These are phyloP conservation scores for Trichoderma atrobrunneum DNA, from an alignment of 2,329 filamentous ascomycete species.

Conservation along the genomic window DNA sequence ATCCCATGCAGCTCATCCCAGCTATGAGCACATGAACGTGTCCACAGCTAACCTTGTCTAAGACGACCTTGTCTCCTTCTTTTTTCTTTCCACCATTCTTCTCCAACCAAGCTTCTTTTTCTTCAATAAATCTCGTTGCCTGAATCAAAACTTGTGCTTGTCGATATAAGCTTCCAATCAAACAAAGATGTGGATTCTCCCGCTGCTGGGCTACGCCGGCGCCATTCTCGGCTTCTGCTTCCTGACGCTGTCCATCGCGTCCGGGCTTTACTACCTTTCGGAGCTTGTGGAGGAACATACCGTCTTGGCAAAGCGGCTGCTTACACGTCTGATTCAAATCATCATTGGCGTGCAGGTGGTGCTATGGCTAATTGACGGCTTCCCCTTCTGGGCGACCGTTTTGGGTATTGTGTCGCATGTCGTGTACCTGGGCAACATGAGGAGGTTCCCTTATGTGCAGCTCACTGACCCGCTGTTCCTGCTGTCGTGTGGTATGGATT, in stretches of 20 bases:
- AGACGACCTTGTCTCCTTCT: neutral
- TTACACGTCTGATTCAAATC: slow-evolving; percentile 79
- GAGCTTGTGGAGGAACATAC: slow-evolving; percentile 98
- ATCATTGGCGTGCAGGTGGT: slow-evolving; percentile 72
- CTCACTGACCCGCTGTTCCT: slow-evolving; percentile 85
- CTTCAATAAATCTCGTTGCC: neutral
- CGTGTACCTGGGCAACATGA: slow-evolving; percentile 85
- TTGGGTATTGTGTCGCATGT: slow-evolving; percentile 78
- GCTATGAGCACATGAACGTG: slow-evolving; percentile 20
- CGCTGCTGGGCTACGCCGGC: slow-evolving; percentile 84
- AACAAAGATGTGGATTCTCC: slow-evolving; percentile 90
- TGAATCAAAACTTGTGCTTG: neutral
- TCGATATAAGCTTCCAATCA: slow-evolving; percentile 8
- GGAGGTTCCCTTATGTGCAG: slow-evolving; percentile 72
- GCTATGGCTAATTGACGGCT: slow-evolving; percentile 78
- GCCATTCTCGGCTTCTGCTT: slow-evolving; percentile 88
- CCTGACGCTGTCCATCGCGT: slow-evolving; percentile 91
- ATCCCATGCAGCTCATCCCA: slow-evolving; percentile 7
- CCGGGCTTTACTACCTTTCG: slow-evolving; percentile 97
- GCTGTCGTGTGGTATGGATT: slow-evolving; percentile 67
- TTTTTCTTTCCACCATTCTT: neutral
- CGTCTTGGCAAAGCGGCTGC: slow-evolving; percentile 82
- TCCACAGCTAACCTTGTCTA: slow-evolving; percentile 19
- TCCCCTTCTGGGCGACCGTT: slow-evolving; percentile 71
- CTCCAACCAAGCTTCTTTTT: neutral